Evolutionary conservation across 306 rosid genomes (phyloP).

Genomic region (Cucumis cinereus): DNA sequence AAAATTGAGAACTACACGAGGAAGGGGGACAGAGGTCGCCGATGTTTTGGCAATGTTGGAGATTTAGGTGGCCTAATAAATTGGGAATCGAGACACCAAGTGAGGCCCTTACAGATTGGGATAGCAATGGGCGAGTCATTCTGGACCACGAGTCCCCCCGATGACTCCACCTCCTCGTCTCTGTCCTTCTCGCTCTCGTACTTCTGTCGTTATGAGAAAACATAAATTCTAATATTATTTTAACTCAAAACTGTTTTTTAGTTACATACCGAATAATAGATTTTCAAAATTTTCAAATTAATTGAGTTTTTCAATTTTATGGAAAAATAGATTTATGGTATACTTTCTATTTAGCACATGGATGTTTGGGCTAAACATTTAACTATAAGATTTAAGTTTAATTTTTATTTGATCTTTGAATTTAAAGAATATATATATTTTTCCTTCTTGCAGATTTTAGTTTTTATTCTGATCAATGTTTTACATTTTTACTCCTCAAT

Average conservation of each 20-base stretch:
- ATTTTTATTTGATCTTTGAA: too few species aligned
- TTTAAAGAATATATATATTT: too few species aligned
- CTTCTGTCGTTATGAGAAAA: not conserved
- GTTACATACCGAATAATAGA: too few species aligned
- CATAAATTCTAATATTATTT: not conserved
- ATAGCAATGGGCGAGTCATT: slow-evolving; percentile 7
- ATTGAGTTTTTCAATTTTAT: too few species aligned
- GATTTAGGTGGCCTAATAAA: not conserved
- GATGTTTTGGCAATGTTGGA: not conserved
- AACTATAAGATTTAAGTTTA: too few species aligned
- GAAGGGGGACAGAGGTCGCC: not conserved
- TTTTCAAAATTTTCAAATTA: too few species aligned
- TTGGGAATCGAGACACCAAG: not conserved
- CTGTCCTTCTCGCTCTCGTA: not conserved
- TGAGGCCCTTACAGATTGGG: slow-evolving; percentile 13
- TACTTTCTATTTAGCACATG: too few species aligned
- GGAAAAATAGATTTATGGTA: too few species aligned
- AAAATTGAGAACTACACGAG: not conserved
- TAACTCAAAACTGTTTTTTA: not conserved
- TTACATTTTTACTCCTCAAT: too few species aligned
- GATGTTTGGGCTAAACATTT: too few species aligned
- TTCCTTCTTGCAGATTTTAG: too few species aligned
- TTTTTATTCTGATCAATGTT: too few species aligned
- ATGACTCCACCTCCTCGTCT: not conserved
- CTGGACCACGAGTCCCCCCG: slow-evolving; percentile 18